These are phyloP conservation scores for Sporothrix pseudoabietina DNA, from an alignment of 2,329 filamentous ascomycete genomes.

Conservation along the genomic window DNA sequence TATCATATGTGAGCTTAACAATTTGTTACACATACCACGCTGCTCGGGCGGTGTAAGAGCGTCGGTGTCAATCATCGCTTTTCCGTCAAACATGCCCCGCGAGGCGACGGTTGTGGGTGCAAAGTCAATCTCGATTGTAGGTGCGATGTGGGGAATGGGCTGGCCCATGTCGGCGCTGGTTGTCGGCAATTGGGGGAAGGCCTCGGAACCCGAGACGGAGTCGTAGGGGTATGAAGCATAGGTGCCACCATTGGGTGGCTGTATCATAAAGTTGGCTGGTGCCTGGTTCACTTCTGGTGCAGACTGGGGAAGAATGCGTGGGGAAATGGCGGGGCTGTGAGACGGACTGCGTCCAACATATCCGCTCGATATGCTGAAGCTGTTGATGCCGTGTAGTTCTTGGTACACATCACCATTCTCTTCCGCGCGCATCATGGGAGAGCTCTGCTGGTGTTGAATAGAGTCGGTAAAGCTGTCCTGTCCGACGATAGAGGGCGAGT, in stretches of 20 bases:
- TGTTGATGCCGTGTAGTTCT: slow-evolving; percentile 74
- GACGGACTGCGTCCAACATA: slow-evolving; percentile 73
- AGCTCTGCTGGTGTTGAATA: slow-evolving; percentile 70
- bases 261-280: slow-evolving; percentile 48
- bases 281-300: slow-evolving; percentile 54
- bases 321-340: slow-evolving; percentile 69
- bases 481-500: slow-evolving; percentile 76
- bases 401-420: slow-evolving; percentile 70
- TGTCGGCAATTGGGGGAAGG: slow-evolving; percentile 56
- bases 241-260: slow-evolving; percentile 43
- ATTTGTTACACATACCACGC: slow-evolving; percentile 51
- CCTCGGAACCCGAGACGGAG: slow-evolving; percentile 48
- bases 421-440: slow-evolving; percentile 75
- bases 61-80: slow-evolving; percentile 69
- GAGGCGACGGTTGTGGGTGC: slow-evolving; percentile 69
- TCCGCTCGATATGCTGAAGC: slow-evolving; percentile 77
- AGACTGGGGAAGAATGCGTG: slow-evolving; percentile 60
- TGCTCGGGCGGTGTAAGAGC: slow-evolving; percentile 78
- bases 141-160: slow-evolving; percentile 74
- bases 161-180: slow-evolving; percentile 64
- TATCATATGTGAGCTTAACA: neutral
- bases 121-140: slow-evolving; percentile 91
- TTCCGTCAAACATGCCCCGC: slow-evolving; percentile 65
- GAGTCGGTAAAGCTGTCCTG: slow-evolving; percentile 79
- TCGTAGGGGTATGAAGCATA: slow-evolving; percentile 50